Percentiles rank a stretch among this genome's conserved stretches.
Evolutionary conservation across 2,329 filamentous ascomycete species (phyloP).

Genomic region (Trichoderma atroviride): DNA sequence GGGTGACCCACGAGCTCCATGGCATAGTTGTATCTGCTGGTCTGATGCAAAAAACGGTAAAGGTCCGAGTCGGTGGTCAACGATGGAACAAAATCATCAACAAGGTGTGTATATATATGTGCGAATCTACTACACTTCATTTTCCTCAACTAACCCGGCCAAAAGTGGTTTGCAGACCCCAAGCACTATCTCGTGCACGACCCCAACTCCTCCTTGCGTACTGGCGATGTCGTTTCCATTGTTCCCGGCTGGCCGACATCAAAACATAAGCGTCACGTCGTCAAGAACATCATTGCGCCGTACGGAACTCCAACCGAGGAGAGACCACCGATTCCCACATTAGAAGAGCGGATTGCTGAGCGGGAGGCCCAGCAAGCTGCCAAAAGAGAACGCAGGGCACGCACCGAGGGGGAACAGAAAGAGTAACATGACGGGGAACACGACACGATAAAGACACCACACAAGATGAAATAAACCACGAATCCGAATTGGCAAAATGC

Average conservation of each 20-base stretch:
- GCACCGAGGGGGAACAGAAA: not conserved
- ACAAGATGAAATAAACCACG: not conserved
- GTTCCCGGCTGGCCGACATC: conserved; percentile 66
- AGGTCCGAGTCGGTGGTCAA: conserved; percentile 71
- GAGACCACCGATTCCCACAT: conserved; percentile 66
- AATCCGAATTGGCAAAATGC: not conserved
- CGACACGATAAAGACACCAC: not conserved
- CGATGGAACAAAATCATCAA: conserved; percentile 73
- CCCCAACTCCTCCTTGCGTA: conserved; percentile 70
- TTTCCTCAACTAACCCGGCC: not conserved
- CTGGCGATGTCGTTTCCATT: conserved; percentile 76
- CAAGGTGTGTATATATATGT: conserved; percentile 57
- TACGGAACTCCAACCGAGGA: conserved; percentile 63
- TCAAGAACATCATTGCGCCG: conserved; percentile 74
- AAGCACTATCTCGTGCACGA: conserved; percentile 75
- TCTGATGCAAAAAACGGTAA: conserved; percentile 77
- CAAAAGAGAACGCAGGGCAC: conserved; percentile 59
- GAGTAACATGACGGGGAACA: conserved; percentile 27
- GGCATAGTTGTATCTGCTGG: conserved; percentile 79
- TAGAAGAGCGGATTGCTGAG: conserved; percentile 61
- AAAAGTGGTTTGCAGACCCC: conserved; percentile 62
- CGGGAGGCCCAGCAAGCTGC: conserved; percentile 57
- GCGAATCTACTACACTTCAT: not conserved
- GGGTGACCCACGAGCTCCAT: conserved; percentile 55
- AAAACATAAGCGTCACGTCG: conserved; percentile 71